These are phyloP conservation scores for Rubroshorea leprosula DNA, from an alignment of 345 rosid genomes.

Conservation along the genomic window DNA sequence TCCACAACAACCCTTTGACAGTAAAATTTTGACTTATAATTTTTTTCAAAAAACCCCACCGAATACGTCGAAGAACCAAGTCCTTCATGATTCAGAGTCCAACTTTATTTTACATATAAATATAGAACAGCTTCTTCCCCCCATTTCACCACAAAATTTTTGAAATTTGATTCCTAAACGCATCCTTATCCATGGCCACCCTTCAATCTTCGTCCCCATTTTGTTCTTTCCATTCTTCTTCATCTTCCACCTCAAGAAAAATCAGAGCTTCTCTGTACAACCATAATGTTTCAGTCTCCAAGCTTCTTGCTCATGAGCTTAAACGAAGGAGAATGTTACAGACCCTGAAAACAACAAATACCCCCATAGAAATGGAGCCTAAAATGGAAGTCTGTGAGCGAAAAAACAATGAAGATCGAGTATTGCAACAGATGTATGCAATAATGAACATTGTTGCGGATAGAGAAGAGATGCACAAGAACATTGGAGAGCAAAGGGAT, in stretches of 20 bases:
- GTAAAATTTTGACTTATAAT: too few relatives aligned
- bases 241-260: neutral
- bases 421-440: conserved; percentile 5
- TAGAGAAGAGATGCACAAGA: conserved; percentile 10
- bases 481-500: conserved; percentile 7
- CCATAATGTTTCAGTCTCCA: conserved; percentile 2
- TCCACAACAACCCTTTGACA: neutral
- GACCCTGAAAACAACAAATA: neutral
- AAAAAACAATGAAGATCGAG: neutral
- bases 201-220: neutral
- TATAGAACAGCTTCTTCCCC: neutral
- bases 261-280: neutral
- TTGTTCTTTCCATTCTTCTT: neutral
- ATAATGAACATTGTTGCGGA: conserved; percentile 4
- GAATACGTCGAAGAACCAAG: neutral
- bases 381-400: too few relatives aligned
- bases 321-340: neutral
- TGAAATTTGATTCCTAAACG: neutral
- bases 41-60: too few relatives aligned
- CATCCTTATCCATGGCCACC: conserved; percentile 2
- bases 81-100: neutral
- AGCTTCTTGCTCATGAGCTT: neutral
- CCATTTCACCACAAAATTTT: neutral
- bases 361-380: neutral
- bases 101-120: neutral